These are phyloP conservation scores for Phytophthora melonis DNA, from an alignment of 352 stramenopile genomes.

Conservation along the genomic window DNA sequence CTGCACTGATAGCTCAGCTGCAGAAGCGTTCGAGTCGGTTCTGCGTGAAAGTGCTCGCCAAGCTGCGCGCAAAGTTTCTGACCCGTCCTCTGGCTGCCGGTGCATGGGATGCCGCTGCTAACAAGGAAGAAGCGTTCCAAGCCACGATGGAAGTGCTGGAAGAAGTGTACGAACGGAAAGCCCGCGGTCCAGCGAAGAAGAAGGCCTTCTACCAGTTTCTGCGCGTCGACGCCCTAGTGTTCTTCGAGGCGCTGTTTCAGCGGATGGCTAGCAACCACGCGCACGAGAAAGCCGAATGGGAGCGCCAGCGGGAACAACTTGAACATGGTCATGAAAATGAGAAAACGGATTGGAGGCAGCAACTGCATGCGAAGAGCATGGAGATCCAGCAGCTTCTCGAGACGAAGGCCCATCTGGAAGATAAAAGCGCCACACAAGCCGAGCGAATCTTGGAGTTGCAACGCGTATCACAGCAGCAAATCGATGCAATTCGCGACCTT, in stretches of 20 bases:
- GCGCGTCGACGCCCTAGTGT: slow-evolving; percentile 54
- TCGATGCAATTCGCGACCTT: slow-evolving; percentile 35
- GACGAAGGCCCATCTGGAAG: slow-evolving; percentile 58
- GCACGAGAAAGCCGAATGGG: slow-evolving; percentile 35
- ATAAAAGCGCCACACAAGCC: slow-evolving; percentile 57
- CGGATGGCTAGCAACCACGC: slow-evolving; percentile 43
- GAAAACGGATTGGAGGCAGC: slow-evolving; percentile 53
- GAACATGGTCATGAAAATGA: slow-evolving; percentile 49
- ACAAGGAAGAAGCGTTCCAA: slow-evolving; percentile 39
- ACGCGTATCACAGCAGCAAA: slow-evolving; percentile 47
- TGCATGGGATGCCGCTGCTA: slow-evolving; percentile 44
- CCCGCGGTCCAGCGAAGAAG: slow-evolving; percentile 75
- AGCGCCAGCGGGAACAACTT: slow-evolving; percentile 41
- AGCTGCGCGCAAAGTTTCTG: slow-evolving; percentile 50
- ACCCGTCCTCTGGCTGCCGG: slow-evolving; percentile 50
- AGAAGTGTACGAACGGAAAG: slow-evolving; percentile 62
- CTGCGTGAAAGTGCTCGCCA: slow-evolving; percentile 58
- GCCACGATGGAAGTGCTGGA: slow-evolving; percentile 61
- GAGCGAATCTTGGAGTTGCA: slow-evolving; percentile 55
- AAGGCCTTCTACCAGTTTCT: slow-evolving; percentile 77
- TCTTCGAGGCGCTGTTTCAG: slow-evolving; percentile 62
- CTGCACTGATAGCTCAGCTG: slow-evolving; percentile 58
- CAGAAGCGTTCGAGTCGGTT: slow-evolving; percentile 67
- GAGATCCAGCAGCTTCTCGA: slow-evolving; percentile 58
- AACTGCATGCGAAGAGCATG: slow-evolving; percentile 56